Conservation (phyloP, 2,329 filamentous ascomycete genomes). For the Lachnellula suecica region DNA sequence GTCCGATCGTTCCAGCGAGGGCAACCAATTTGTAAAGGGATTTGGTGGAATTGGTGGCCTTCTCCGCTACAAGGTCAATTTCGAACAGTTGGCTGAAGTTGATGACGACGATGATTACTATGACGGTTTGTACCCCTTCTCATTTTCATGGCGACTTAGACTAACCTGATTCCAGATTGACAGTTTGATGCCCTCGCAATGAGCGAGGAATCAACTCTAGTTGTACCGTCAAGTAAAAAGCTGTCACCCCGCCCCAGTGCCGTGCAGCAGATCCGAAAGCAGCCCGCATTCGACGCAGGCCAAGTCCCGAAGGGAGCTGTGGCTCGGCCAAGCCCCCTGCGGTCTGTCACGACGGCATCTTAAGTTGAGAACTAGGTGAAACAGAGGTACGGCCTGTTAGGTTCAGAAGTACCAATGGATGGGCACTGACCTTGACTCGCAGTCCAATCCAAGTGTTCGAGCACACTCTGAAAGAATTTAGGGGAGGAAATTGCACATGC, state of each 20-base stretch:
- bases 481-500: constrained; percentile 8
- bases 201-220: constrained; percentile 82
- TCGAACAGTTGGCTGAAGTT: constrained; percentile 93
- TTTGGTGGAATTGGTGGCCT: constrained; percentile 98
- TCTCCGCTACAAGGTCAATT: constrained; percentile 99
- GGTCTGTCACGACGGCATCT: constrained; percentile 59
- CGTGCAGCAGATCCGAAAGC: constrained; percentile 43
- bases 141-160: constrained; percentile 6
- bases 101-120: constrained; percentile 94
- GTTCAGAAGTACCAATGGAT: background rate
- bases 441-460: constrained; percentile 9
- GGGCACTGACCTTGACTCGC: constrained; percentile 7
- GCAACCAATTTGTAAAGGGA: constrained; percentile 99
- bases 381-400: constrained; percentile 18
- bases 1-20: constrained; percentile 94
- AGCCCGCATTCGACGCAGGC: constrained; percentile 34
- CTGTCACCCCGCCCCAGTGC: constrained; percentile 43
- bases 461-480: constrained; percentile 10
- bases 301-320: constrained; percentile 40
- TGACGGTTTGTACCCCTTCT: constrained; percentile 51
- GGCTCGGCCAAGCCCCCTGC: constrained; percentile 66
- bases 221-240: constrained; percentile 42
- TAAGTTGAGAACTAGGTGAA: constrained; percentile 30
- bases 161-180: constrained; percentile 63
- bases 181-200: constrained; percentile 82